These are phyloP conservation scores for Jatropha curcas DNA, from an alignment of 345 rosid species.

Conservation along the genomic window DNA sequence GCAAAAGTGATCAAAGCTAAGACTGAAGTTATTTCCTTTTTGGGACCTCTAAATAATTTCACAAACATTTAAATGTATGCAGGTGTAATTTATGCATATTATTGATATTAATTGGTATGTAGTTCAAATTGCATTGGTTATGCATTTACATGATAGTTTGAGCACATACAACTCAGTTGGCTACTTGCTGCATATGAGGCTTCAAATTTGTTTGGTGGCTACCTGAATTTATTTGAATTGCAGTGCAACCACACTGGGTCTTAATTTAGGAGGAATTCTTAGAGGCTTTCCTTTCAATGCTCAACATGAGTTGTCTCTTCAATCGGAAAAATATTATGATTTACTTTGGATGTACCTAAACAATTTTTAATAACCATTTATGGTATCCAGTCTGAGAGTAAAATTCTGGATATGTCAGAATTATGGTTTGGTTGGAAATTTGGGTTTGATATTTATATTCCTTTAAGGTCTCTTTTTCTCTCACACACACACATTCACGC, in stretches of 20 bases:
- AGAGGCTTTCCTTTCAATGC: not conserved
- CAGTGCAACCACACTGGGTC: not conserved
- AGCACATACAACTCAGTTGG: not conserved
- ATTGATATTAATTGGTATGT: not conserved
- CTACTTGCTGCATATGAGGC: not conserved
- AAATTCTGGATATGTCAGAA: not conserved
- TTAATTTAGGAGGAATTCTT: not conserved
- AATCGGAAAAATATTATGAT: not conserved
- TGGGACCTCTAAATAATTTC: slow-evolving; percentile 7
- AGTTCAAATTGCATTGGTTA: not conserved
- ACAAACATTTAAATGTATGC: not conserved
- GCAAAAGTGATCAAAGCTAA: not conserved
- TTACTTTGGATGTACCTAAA: not conserved
- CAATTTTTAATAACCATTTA: not conserved
- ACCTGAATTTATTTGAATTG: slow-evolving; percentile 7
- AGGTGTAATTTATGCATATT: not conserved
- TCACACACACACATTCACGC: no score
- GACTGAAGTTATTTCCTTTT: slow-evolving; percentile 11
- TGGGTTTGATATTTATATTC: slow-evolving; percentile 1
- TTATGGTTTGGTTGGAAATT: not conserved
- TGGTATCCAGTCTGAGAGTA: not conserved
- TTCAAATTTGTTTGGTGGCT: slow-evolving; percentile 11
- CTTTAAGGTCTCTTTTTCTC: not conserved
- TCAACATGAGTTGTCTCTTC: not conserved
- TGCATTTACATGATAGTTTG: slow-evolving; percentile 8